These are phyloP conservation scores for Stylosanthes scabra DNA, from an alignment of 331 rosid species.

Conservation along the genomic window DNA sequence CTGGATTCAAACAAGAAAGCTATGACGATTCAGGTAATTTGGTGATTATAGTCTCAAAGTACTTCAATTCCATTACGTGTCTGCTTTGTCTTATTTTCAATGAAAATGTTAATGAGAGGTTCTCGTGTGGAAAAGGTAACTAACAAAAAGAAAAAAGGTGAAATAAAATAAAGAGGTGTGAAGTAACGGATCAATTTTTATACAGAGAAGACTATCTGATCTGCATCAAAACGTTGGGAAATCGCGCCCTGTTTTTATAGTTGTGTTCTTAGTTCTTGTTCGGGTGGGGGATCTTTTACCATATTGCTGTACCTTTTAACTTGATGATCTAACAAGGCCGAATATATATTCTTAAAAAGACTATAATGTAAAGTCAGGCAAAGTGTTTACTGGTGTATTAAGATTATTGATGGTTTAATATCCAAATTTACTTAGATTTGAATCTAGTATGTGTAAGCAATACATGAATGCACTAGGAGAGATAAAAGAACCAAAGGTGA, in stretches of 20 bases:
- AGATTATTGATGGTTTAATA: not conserved
- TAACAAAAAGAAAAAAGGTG: too few relatives aligned
- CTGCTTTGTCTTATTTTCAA: not conserved
- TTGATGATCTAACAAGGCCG: conserved; percentile 1
- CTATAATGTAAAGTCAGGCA: too few relatives aligned
- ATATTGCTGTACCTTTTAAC: not conserved
- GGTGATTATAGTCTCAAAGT: not conserved
- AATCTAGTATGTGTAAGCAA: not conserved
- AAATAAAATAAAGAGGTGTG: not conserved
- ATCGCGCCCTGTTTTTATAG: not conserved
- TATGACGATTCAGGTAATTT: conserved; percentile 71
- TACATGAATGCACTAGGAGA: not conserved
- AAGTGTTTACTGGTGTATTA: not conserved
- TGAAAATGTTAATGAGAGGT: not conserved
- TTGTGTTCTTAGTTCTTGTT: not conserved
- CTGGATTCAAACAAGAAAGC: conserved; percentile 79
- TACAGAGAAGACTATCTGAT: not conserved
- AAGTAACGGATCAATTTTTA: not conserved
- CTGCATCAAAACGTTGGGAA: conserved; percentile 19
- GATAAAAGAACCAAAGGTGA: not conserved
- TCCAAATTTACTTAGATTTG: not conserved
- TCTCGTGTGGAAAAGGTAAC: not conserved
- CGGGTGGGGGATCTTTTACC: conserved; percentile 1
- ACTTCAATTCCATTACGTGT: too few relatives aligned
- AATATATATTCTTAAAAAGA: too few relatives aligned